Base-by-base conservation (phyloP, 352 stramenopile species). In the Phytophthora sp. region DNA sequence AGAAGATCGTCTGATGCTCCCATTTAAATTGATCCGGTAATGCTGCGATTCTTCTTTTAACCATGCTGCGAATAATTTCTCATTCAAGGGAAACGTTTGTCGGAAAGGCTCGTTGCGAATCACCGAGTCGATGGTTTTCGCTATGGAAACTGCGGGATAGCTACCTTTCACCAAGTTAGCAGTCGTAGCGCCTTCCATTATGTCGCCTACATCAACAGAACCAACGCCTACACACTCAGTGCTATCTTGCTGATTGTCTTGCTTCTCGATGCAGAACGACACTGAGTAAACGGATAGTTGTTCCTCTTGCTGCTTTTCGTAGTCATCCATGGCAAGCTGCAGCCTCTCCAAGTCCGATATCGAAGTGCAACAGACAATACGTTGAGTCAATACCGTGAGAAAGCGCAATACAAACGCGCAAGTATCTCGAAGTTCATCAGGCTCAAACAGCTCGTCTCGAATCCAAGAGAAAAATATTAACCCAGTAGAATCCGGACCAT, bases 371-470 rank as follows among this genome's bases (percentile, higher is more conserved):
- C 53, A 65, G 10, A 64, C 11, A 11, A 65, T 32, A 15, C 56
- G 31, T 7, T 45, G 17, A 12, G 18, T 53, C 46, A 70, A 38
- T 9, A 56, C 44, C 3, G 54, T 51, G 1, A 70, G 32, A 34
- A 86, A 80, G 1, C 78, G 82, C 17, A 88, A 28, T 24, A 87
- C 68, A 39, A 85, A 87, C n/a, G 82, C 78, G n/a, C 79, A 66
- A 4, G 69, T 78, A 12, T 77, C 79, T 3, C 74, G 79, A 5
- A 88, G 48, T 0, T 43, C 49, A 11, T 62, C 21, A 0, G 66
- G 53, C 1, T 71, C 54, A 48, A 88, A 84, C 8, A 73, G 32
- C 0, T 44, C 20, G 38, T 81, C 72, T 13, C 63, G 31, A 2
- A 91, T 45, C 78, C 78, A 88, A 8, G 66, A 42, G 60, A 88